Percentiles rank a stretch among this genome's conserved stretches.
Conservation (phyloP, 768 basidiomycete genomes). For the Fomitopsis serialis region DNA sequence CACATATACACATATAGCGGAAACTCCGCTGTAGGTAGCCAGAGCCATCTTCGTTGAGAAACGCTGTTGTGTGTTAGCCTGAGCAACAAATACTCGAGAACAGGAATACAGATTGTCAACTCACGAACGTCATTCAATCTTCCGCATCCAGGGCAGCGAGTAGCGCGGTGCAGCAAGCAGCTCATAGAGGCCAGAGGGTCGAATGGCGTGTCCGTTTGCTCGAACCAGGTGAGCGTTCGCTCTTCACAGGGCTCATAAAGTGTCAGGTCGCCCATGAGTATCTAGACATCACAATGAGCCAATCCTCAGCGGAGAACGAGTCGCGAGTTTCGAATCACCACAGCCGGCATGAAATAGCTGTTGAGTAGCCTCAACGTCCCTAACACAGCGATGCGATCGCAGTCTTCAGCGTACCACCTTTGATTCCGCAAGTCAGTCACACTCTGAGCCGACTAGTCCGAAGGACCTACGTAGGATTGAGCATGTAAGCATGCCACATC, state of each 20-base stretch:
- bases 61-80: conserved; percentile 25
- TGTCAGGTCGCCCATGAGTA: conserved; percentile 12
- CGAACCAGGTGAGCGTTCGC: conserved; percentile 11
- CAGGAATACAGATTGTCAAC: no score
- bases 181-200: conserved; percentile 25
- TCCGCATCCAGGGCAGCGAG: background rate
- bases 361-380: conserved; percentile 1
- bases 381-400: conserved; percentile 7
- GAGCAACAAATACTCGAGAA: conserved; percentile 3
- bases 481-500: conserved; percentile 40
- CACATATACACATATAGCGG: conserved; percentile 33
- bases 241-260: conserved; percentile 9
- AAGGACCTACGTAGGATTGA: conserved; percentile 28
- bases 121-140: background rate
- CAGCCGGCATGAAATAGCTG: conserved; percentile 2
- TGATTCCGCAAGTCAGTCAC: background rate
- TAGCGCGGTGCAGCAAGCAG: background rate
- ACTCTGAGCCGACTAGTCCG: background rate
- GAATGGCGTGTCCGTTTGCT: conserved; percentile 20
- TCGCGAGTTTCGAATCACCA: conserved; percentile 2
- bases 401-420: conserved; percentile 23
- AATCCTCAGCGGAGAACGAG: background rate
- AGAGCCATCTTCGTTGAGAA: conserved; percentile 32
- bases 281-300: conserved; percentile 10
- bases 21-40: conserved; percentile 47